A percentile compares a stretch with the other conserved stretches of the same genome.
Evolutionary conservation across 306 rosid species (phyloP).

Genomic region (Abrus precatorius): DNA sequence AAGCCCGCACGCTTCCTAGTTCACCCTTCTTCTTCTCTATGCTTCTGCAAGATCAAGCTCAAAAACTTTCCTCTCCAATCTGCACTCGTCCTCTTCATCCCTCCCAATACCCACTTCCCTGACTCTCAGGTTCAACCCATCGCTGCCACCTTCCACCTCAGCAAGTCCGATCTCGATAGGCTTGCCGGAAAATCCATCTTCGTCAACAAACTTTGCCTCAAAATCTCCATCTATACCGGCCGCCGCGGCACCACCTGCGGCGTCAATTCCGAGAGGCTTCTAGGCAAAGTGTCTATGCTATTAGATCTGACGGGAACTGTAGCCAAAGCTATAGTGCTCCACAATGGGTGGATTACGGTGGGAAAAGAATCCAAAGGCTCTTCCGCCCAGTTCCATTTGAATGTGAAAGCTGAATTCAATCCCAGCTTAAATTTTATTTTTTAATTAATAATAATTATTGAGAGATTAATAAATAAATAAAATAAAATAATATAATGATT

Average conservation of each 20-base stretch:
- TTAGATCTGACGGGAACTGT: constrained; percentile 64
- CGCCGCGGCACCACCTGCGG: constrained; percentile 72
- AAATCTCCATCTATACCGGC: constrained; percentile 72
- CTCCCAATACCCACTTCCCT: constrained; percentile 52
- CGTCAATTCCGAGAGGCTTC: constrained; percentile 63
- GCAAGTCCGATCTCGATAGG: constrained; percentile 64
- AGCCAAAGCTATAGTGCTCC: constrained; percentile 55
- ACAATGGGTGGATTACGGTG: constrained; percentile 73
- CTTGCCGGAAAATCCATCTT: constrained; percentile 61
- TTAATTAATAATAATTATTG: too few species aligned
- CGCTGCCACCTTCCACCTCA: constrained; percentile 77
- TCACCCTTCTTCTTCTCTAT: constrained; percentile 78
- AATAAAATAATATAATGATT: too few species aligned
- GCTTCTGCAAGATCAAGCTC: constrained; percentile 79
- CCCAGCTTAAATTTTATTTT: constrained; percentile 43
- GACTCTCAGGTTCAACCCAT: constrained; percentile 53
- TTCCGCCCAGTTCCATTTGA: constrained; percentile 74
- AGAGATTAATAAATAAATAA: too few species aligned
- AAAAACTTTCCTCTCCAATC: constrained; percentile 69
- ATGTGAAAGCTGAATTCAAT: constrained; percentile 75
- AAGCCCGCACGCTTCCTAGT: constrained; percentile 77
- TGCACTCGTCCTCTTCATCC: constrained; percentile 68
- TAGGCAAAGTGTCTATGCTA: constrained; percentile 65
- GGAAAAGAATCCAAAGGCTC: constrained; percentile 67
- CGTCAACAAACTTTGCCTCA: constrained; percentile 54